Conservation (phyloP, 192 early-diverging fungal genomes). For the Rhizoclosmatium globosum region DNA sequence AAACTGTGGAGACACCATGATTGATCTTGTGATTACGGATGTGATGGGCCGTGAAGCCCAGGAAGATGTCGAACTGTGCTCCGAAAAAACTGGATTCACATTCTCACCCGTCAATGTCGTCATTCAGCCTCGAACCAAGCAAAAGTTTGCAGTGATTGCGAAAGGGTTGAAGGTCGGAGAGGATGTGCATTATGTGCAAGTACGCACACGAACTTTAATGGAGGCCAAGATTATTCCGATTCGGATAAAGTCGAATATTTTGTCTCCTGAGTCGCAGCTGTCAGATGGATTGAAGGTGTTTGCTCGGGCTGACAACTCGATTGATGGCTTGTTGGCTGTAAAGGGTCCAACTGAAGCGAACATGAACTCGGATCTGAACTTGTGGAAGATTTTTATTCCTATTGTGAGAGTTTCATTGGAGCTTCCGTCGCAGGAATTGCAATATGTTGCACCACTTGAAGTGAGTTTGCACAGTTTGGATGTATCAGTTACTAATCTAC, state of each 20-base stretch:
- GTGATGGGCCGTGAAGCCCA: constrained; percentile 32
- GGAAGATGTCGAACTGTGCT: constrained; percentile 24
- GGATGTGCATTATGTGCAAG: constrained; percentile 45
- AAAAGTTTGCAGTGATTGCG: constrained; percentile 55
- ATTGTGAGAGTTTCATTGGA: constrained; percentile 45
- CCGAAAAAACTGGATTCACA: constrained; percentile 41
- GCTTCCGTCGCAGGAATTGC: constrained; percentile 54
- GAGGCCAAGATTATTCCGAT: constrained; percentile 55
- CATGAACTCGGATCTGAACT: constrained; percentile 48
- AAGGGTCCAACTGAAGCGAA: constrained; percentile 45
- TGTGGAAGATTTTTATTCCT: constrained; percentile 64
- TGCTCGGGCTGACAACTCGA: constrained; percentile 51
- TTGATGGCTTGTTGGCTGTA: constrained; percentile 49
- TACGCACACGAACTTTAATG: constrained; percentile 53
- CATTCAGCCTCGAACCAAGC: constrained; percentile 54
- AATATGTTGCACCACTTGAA: constrained; percentile 47
- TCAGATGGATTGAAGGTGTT: constrained; percentile 52
- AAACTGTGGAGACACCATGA: constrained; percentile 61
- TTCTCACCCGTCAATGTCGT: constrained; percentile 44
- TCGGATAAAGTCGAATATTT: constrained; percentile 45
- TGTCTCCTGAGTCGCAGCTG: constrained; percentile 44
- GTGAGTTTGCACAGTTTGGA: constrained; percentile 29
- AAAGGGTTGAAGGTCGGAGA: constrained; percentile 53
- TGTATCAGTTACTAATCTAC: neutral
- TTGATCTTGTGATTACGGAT: constrained; percentile 50